Evolutionary conservation across 257 asterid genomes (phyloP).

Genomic region (Solanum dulcamara): DNA sequence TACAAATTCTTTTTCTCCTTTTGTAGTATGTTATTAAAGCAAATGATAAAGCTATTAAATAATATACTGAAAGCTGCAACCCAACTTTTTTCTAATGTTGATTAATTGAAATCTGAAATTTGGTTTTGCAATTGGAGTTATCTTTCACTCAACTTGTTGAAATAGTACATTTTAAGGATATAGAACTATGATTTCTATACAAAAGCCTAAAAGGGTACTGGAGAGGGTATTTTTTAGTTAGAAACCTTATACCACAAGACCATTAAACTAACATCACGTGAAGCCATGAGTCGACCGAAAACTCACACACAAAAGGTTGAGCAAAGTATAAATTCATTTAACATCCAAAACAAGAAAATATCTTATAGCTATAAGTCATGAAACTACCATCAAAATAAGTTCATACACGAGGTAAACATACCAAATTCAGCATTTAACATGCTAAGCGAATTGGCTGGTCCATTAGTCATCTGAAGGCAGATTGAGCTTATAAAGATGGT

Average conservation of each 20-base stretch:
- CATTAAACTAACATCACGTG: not conserved
- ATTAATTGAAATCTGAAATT: not conserved
- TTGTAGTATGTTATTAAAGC: not conserved
- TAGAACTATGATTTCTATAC: not conserved
- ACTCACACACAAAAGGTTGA: not conserved
- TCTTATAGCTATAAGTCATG: not conserved
- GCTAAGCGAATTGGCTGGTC: not conserved
- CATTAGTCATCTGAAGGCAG: conserved; percentile 4
- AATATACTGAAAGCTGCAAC: no score
- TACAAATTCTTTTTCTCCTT: not conserved
- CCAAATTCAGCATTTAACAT: not conserved
- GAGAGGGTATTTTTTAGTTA: not conserved
- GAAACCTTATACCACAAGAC: not conserved
- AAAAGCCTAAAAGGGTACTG: not conserved
- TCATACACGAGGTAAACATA: not conserved
- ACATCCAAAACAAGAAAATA: not conserved
- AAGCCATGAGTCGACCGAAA: not conserved
- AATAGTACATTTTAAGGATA: not conserved
- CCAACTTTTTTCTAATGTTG: no score
- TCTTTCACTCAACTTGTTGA: not conserved
- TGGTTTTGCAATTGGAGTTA: not conserved
- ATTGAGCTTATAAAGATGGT: conserved; percentile 19
- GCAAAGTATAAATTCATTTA: not conserved
- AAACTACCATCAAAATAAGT: not conserved
- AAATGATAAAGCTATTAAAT: not conserved